phyloP scores from a whole-genome alignment of 306 rosid species.

The Cercis canadensis region DNA sequence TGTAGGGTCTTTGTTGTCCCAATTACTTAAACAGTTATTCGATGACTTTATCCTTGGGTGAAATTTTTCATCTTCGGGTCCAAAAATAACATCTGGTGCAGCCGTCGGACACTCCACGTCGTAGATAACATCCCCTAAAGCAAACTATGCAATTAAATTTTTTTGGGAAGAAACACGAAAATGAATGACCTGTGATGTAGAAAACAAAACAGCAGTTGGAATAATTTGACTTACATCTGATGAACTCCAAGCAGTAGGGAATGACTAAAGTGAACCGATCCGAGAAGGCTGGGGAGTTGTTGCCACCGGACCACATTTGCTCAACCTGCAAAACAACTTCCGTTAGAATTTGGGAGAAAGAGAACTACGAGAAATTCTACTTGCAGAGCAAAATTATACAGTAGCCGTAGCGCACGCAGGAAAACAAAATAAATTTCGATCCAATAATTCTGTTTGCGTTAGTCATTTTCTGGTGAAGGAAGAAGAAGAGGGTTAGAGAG shows the following conservation, averaged over 20 bases:
- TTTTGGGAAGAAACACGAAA: background rate
- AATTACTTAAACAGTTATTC: slow-evolving; percentile 52
- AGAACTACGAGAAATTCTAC: background rate
- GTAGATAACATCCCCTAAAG: slow-evolving; percentile 74
- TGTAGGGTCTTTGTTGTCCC: slow-evolving; percentile 80
- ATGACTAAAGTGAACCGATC: slow-evolving; percentile 89
- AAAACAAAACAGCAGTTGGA: background rate
- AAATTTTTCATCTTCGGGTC: slow-evolving; percentile 75
- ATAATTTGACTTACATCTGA: no score
- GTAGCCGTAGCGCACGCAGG: background rate
- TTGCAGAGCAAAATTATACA: background rate
- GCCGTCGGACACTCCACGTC: slow-evolving; percentile 66
- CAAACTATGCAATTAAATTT: slow-evolving; percentile 26
- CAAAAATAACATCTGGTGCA: slow-evolving; percentile 88
- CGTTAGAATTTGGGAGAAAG: background rate
- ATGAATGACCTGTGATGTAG: background rate
- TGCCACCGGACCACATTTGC: slow-evolving; percentile 84
- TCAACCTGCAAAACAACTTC: slow-evolving; percentile 63
- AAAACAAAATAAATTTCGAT: background rate
- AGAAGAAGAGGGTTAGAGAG: slow-evolving; percentile 4
- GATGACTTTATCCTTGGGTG: slow-evolving; percentile 40
- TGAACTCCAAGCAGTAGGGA: slow-evolving; percentile 80
- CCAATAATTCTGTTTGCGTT: background rate
- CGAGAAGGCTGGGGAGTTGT: slow-evolving; percentile 49
- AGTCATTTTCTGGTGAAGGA: background rate